phyloP scores from a whole-genome alignment of 148 eudicot genomes.

The Nepenthes gracilis region DNA sequence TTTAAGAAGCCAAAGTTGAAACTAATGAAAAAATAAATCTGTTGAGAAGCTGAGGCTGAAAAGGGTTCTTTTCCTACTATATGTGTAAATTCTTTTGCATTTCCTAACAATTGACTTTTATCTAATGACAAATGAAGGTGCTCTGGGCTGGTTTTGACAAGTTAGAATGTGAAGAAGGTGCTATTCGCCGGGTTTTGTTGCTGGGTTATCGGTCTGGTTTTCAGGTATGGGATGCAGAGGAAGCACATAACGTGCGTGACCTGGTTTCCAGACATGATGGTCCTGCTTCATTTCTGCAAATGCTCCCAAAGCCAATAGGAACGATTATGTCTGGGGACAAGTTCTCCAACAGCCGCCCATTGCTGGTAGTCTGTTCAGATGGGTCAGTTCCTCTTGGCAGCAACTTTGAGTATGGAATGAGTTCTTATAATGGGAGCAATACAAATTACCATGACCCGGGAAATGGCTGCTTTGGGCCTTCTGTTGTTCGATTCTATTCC shows the following conservation, averaged over 20 bases:
- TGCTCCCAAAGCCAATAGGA: conserved; percentile 52
- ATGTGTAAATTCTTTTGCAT: background rate
- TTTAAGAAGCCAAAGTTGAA: no score
- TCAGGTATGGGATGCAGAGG: conserved; percentile 94
- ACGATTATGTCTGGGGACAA: conserved; percentile 19
- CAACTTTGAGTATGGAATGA: conserved; percentile 6
- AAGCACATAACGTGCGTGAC: conserved; percentile 54
- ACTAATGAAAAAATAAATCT: no score
- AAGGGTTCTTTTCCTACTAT: background rate
- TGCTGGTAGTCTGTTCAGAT: conserved; percentile 62
- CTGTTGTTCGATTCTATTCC: conserved; percentile 63
- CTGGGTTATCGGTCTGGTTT: conserved; percentile 73
- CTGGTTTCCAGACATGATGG: conserved; percentile 65
- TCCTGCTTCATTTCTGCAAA: conserved; percentile 66
- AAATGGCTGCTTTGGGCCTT: conserved; percentile 35
- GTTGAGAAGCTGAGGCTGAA: no score
- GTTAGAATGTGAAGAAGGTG: conserved; percentile 43
- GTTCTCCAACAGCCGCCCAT: conserved; percentile 44
- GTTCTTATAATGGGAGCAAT: conserved; percentile 1
- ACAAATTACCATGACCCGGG: conserved; percentile 3
- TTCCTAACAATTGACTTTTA: background rate
- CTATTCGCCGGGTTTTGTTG: conserved; percentile 44
- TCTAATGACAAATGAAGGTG: conserved; percentile 34
- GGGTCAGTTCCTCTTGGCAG: conserved; percentile 31
- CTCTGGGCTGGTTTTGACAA: conserved; percentile 89